Evolutionary conservation across 2,329 filamentous ascomycete species (phyloP), one percentile per base, ranked within the genome.

Genomic region (Trichophyton schoenleinii): DNA sequence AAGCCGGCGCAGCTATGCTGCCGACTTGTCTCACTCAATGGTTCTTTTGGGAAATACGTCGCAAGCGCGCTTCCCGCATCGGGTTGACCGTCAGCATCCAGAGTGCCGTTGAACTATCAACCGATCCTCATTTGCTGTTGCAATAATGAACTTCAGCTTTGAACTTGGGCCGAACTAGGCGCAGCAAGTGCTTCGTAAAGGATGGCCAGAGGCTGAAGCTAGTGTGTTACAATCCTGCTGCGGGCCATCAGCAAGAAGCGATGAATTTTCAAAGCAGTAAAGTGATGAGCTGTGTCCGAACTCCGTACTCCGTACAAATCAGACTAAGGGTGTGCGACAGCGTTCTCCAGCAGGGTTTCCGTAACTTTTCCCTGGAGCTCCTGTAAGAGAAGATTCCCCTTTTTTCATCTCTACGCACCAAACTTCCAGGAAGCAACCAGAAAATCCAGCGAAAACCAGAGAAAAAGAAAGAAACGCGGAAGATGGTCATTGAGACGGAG

Each of bases 41-140:
- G 15, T 53, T 34, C 11, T 53, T 53, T 53, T 53, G 15, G 49
- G 49, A 7, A 53, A 53, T 53, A 8, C 25, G 49, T 28, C 49
- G 49, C 49, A 53, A 53, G 49, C 49, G 49, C 49, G 49, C 31
- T 53, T 53, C 49, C 49, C 49, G 49, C 49, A 53, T 53, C 49
- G 49, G 49, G 49, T 11, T 15, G 49, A 34, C 49, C 13, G 48
- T 31, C 25, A 28, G 20, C 20, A 25, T 38, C 3, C 34, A 4
- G 11, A 38, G 9, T 22, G 9, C 49, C 13, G 13, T n/a, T 22
- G 44, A 48, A 48, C 48, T 1, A 53, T 34, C 48, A 11, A 13
- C 22, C 13, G 9, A 49, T 49, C 46, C 18, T 22, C 42, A 7
- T 46, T 46, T 20, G 7, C 15, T 20, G 15, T 20, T 20, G 11